These are phyloP conservation scores for Trichophyton benhamiae DNA, from an alignment of 2,329 filamentous ascomycete species.

Conservation along the genomic window DNA sequence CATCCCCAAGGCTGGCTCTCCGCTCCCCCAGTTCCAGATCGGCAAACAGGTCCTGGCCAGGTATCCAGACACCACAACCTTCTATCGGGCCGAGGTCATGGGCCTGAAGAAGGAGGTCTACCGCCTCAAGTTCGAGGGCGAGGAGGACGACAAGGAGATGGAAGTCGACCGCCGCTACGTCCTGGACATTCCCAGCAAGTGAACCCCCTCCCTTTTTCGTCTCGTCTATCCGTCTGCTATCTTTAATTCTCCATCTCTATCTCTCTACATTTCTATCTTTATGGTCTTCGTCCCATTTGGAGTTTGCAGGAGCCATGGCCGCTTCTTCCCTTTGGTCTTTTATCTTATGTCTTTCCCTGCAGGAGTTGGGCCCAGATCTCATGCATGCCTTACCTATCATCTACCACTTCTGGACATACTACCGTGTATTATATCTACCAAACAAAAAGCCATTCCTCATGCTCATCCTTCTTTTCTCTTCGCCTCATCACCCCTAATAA, in stretches of 20 bases:
- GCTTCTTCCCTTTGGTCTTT: too few species aligned
- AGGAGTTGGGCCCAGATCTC: too few species aligned
- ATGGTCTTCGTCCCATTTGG: too few species aligned
- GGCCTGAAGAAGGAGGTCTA: slow-evolving; percentile 46
- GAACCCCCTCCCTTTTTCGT: not conserved
- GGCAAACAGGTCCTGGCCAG: slow-evolving; percentile 64
- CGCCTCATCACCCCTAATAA: too few species aligned
- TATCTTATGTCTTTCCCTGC: too few species aligned
- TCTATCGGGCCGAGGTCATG: slow-evolving; percentile 73
- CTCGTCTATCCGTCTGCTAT: not conserved
- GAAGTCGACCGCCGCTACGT: slow-evolving; percentile 66
- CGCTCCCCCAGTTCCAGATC: slow-evolving; percentile 48
- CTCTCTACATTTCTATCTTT: too few species aligned
- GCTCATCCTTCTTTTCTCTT: too few species aligned
- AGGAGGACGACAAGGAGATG: slow-evolving; percentile 60
- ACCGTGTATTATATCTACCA: too few species aligned
- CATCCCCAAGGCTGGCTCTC: slow-evolving; percentile 51
- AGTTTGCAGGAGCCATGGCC: too few species aligned
- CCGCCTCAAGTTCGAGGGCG: slow-evolving; percentile 62
- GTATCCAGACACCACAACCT: slow-evolving; percentile 74
- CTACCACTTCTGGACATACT: too few species aligned
- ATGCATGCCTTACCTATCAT: too few species aligned
- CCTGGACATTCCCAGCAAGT: slow-evolving; percentile 53
- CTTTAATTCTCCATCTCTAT: not conserved
- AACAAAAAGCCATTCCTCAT: too few species aligned